Evolutionary conservation across 1,284 basidiomycete genomes (phyloP), one percentile per base, ranked within the genome.

Genomic region (Moesziomyces antarcticus): DNA sequence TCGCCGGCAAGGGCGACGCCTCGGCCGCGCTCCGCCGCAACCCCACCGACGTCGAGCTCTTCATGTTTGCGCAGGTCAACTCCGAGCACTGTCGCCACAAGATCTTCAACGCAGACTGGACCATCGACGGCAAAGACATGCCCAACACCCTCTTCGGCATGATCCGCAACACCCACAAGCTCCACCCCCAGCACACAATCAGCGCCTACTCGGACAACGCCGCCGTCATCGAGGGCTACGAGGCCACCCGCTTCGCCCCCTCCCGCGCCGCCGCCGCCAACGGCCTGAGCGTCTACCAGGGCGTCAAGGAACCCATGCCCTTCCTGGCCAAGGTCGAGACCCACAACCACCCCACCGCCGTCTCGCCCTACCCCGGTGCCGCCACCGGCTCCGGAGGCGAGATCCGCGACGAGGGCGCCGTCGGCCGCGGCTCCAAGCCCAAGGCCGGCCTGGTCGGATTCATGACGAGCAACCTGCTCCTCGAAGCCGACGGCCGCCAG

Each of bases 21-120:
- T 70, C 48, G 47, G 59, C 66, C 20, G 75, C 80, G 16, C 76
- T 83, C 33, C 65, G 73, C 27, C 76, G 82, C 41, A 80, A 82
- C 64, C 82, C 82, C 24, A 98, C 93, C 50, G 96, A 99, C 79
- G 95, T 97, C 14, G 97, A 99, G 84, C 88, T 99, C 20, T 99
- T 99, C 89, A 99, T 99, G 96, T 99, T 99, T 84, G 96, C 97
- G 18, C 97, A 99, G 85, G 96, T 99, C 84, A 99, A 99, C 87
- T 98, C 95, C 43, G 97, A 99, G 86, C 97, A 99, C 85, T 99
- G 97, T 85, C 89, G 97, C 48, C 97, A 99, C 88, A 99, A 99
- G 86, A 99, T 98, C 78, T 99, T 99, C 88, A 99, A 99, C 84
- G 95, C 97, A 0, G 89, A 92, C 43, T 99, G 97, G 97, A 92